Percentiles rank a stretch among this genome's conserved stretches.
Evolutionary conservation across 305 asterid species (phyloP).

Genomic region (Rubia balearica): DNA sequence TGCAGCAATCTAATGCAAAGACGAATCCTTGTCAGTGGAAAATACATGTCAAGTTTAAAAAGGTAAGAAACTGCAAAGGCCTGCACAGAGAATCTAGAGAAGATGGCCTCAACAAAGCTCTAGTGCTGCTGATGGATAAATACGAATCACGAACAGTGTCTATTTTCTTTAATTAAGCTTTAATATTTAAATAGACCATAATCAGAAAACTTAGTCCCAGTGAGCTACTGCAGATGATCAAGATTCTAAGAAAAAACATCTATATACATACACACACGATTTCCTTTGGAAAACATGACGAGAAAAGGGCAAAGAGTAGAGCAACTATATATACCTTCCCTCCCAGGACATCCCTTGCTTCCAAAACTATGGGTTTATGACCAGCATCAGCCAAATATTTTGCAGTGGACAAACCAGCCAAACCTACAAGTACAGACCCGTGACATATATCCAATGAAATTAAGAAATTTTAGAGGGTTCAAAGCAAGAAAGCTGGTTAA

Average conservation of each 20-base stretch:
- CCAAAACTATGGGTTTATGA: slow-evolving; percentile 84
- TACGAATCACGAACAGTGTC: not conserved
- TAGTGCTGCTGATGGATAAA: not conserved
- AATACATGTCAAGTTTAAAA: not conserved
- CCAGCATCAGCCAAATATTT: slow-evolving; percentile 99
- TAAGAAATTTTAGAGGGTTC: not conserved
- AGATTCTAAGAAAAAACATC: not conserved
- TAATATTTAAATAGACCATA: not conserved
- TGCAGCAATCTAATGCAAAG: slow-evolving; percentile 67
- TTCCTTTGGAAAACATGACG: slow-evolving; percentile 3
- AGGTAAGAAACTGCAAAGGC: not conserved
- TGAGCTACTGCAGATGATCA: not conserved
- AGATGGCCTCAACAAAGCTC: not conserved
- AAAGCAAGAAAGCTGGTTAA: slow-evolving; percentile 4
- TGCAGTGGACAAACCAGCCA: slow-evolving; percentile 95
- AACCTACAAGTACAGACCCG: slow-evolving; percentile 40
- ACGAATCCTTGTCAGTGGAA: slow-evolving; percentile 21
- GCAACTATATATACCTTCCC: slow-evolving; percentile 55
- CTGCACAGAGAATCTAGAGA: not conserved
- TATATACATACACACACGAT: not conserved
- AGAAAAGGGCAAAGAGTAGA: not conserved
- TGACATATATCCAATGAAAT: not conserved
- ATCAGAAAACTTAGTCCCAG: not conserved
- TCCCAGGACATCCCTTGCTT: slow-evolving; percentile 92
- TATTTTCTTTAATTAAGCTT: not conserved